Conservation (phyloP, 805 yeast species). For the Pichia thaimueangensis region DNA sequence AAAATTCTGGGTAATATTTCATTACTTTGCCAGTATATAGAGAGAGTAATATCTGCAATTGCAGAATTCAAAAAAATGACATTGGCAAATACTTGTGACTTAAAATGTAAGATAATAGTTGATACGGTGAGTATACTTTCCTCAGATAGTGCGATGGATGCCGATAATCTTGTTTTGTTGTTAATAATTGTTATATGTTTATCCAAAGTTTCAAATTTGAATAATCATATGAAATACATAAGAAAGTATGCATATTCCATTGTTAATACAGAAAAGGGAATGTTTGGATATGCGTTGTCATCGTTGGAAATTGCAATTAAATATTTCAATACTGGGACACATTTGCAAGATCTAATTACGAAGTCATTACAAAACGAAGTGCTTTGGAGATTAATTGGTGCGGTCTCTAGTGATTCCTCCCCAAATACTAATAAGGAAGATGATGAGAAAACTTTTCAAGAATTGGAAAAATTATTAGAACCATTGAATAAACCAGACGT, state of each 20-base stretch:
- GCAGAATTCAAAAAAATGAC: constrained; percentile 42
- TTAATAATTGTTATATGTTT: constrained; percentile 65
- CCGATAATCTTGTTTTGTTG: constrained; percentile 73
- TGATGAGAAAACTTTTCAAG: constrained; percentile 13
- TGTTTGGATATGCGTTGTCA: constrained; percentile 69
- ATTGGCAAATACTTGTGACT: constrained; percentile 39
- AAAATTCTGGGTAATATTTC: constrained; percentile 8
- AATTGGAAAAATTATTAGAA: constrained; percentile 14
- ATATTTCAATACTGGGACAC: constrained; percentile 43
- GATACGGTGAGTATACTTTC: constrained; percentile 50
- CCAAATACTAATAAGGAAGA: constrained; percentile 18
- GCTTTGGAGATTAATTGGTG: constrained; percentile 48
- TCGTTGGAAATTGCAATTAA: constrained; percentile 77
- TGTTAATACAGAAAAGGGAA: constrained; percentile 47
- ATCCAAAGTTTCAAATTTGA: constrained; percentile 51
- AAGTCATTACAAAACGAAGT: constrained; percentile 41
- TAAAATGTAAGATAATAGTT: constrained; percentile 44
- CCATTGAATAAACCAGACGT: constrained; percentile 12
- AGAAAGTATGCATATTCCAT: constrained; percentile 44
- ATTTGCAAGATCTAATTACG: constrained; percentile 25
- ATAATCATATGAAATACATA: constrained; percentile 60
- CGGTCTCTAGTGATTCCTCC: constrained; percentile 21
- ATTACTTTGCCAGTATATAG: constrained; percentile 30
- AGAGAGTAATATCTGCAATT: constrained; percentile 45
- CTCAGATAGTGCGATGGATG: constrained; percentile 45